Conservation (phyloP, 495 filamentous ascomycete species). For the Antarctomyces pellizariae region DNA sequence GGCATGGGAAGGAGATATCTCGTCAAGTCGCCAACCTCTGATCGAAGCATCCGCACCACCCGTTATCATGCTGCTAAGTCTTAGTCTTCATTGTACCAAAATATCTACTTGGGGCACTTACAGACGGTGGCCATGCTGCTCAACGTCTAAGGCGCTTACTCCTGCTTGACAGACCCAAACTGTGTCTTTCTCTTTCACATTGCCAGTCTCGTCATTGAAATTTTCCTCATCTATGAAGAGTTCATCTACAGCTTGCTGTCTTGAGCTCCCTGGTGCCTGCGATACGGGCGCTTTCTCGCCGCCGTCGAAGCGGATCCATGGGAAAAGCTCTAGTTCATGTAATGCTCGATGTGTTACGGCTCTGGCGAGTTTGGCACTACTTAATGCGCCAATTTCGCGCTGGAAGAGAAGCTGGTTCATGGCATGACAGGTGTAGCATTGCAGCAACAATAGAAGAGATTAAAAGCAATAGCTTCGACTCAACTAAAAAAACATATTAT, state of each 20-base stretch:
- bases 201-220: slow-evolving; percentile 7
- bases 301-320: slow-evolving; percentile 42
- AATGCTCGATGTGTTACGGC: too few relatives aligned
- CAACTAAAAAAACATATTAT: too few relatives aligned
- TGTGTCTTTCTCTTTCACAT: neutral
- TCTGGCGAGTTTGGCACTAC: slow-evolving; percentile 16
- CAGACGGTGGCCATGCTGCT: slow-evolving; percentile 57
- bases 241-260: slow-evolving; percentile 5
- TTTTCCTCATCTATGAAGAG: slow-evolving; percentile 9
- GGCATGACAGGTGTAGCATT: too few relatives aligned
- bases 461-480: too few relatives aligned
- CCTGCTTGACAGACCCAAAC: slow-evolving; percentile 46
- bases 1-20: slow-evolving; percentile 15
- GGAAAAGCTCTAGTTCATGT: slow-evolving; percentile 33
- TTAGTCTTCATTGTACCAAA: slow-evolving; percentile 6
- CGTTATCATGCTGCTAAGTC: slow-evolving; percentile 39
- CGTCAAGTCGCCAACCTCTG: slow-evolving; percentile 63
- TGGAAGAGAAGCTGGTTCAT: slow-evolving; percentile 67
- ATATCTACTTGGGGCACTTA: slow-evolving; percentile 17
- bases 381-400: slow-evolving; percentile 39
- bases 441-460: too few relatives aligned
- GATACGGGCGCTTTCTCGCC: slow-evolving; percentile 17
- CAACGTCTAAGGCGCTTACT: slow-evolving; percentile 50
- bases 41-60: slow-evolving; percentile 63
- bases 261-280: slow-evolving; percentile 6